Evolutionary conservation across 2,329 filamentous ascomycete genomes (phyloP).

Genomic region (Talaromyces piceae): DNA sequence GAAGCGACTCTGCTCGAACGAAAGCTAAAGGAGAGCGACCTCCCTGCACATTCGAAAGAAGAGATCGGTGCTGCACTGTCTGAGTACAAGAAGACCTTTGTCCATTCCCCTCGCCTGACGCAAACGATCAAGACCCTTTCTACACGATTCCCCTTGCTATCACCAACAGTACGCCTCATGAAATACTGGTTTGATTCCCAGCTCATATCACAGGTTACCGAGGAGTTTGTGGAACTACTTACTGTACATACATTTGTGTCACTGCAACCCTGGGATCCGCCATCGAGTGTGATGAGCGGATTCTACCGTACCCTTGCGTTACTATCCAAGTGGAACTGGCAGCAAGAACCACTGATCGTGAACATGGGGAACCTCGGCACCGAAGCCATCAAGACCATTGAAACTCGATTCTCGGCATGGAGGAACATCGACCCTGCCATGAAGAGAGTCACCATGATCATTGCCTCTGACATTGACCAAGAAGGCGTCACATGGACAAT

Average conservation of each 20-base stretch:
- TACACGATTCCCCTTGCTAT: conserved; percentile 72
- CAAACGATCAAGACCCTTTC: conserved; percentile 74
- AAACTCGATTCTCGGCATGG: conserved; percentile 72
- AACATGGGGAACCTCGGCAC: conserved; percentile 60
- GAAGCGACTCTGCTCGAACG: conserved; percentile 75
- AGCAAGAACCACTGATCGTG: conserved; percentile 69
- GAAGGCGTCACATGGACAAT: conserved; percentile 78
- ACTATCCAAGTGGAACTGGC: conserved; percentile 88
- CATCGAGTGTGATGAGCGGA: conserved; percentile 68
- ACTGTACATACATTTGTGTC: conserved; percentile 70
- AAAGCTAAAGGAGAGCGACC: conserved; percentile 65
- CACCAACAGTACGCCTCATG: conserved; percentile 70
- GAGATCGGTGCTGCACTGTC: conserved; percentile 63
- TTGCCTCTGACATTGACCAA: conserved; percentile 68
- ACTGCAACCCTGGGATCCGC: conserved; percentile 70
- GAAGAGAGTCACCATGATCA: conserved; percentile 75
- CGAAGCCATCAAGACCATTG: conserved; percentile 55
- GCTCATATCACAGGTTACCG: conserved; percentile 64
- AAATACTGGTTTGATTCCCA: conserved; percentile 89
- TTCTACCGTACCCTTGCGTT: conserved; percentile 75
- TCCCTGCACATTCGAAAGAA: conserved; percentile 59
- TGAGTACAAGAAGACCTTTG: conserved; percentile 62
- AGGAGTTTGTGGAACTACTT: conserved; percentile 79
- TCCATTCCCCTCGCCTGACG: conserved; percentile 67
- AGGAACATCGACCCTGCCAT: conserved; percentile 80